Conservation (phyloP, 371 early-diverging fungal genomes). For the Catenaria anguillulae region DNA sequence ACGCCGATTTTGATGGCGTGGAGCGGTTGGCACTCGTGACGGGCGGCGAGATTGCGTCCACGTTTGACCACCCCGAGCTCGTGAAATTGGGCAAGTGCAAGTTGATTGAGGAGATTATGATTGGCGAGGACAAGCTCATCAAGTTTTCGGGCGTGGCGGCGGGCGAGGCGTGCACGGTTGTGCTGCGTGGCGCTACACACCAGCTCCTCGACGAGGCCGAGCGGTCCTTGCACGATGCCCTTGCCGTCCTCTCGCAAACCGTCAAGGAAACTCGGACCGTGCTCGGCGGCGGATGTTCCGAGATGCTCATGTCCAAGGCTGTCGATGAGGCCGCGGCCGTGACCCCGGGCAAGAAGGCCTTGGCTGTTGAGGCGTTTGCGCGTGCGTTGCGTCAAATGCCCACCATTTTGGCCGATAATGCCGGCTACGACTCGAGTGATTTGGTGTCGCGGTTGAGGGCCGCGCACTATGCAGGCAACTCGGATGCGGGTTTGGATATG, state of each 20-base stretch:
- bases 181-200: constrained; percentile 92
- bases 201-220: constrained; percentile 99
- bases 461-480: constrained; percentile 74
- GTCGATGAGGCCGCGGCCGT: constrained; percentile 83
- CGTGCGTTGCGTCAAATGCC: constrained; percentile 94
- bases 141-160: constrained; percentile 94
- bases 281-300: constrained; percentile 94
- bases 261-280: constrained; percentile 90
- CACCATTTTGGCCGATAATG: constrained; percentile 96
- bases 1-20: constrained; percentile 99
- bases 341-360: constrained; percentile 90
- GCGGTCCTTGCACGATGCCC: constrained; percentile 97
- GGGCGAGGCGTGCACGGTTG: constrained; percentile 96
- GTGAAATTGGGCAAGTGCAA: constrained; percentile 91
- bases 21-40: constrained; percentile 96
- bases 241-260: constrained; percentile 93
- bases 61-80: constrained; percentile 96
- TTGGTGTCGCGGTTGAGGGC: constrained; percentile 83
- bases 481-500: constrained; percentile 82
- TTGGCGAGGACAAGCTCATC: constrained; percentile 93
- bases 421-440: constrained; percentile 93
- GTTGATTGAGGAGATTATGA: constrained; percentile 90
- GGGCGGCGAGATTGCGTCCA: constrained; percentile 93
- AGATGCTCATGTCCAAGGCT: constrained; percentile 93
- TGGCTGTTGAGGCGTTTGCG: constrained; percentile 93